Conservation (phyloP, 768 basidiomycete species). For the Dioszegia aurantiaca region DNA sequence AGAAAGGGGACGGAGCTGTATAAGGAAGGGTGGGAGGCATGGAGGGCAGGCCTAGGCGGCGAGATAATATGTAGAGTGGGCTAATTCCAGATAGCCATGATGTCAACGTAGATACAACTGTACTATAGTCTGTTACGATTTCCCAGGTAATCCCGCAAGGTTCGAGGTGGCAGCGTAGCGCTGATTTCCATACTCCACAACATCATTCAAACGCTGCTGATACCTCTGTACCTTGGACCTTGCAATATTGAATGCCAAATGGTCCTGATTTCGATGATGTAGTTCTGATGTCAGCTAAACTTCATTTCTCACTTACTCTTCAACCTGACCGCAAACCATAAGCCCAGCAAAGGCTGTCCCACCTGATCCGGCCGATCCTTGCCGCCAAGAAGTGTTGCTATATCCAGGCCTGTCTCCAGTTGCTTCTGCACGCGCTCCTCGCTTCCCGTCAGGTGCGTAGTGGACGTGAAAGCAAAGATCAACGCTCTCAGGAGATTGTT, state of each 20-base stretch:
- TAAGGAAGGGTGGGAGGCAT: slow-evolving; percentile 89
- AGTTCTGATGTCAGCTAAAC: background rate
- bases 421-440: slow-evolving; percentile 30
- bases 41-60: slow-evolving; percentile 71
- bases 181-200: slow-evolving; percentile 8
- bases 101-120: background rate
- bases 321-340: slow-evolving; percentile 35
- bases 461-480: slow-evolving; percentile 42
- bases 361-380: slow-evolving; percentile 38
- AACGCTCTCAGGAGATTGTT: slow-evolving; percentile 33
- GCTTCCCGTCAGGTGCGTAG: slow-evolving; percentile 32
- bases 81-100: slow-evolving; percentile 46
- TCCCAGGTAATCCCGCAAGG: background rate
- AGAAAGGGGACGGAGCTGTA: slow-evolving; percentile 54
- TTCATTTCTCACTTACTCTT: slow-evolving; percentile 23
- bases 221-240: slow-evolving; percentile 11
- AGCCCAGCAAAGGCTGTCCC: slow-evolving; percentile 33
- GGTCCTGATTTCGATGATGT: slow-evolving; percentile 8
- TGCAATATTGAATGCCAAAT: slow-evolving; percentile 6
- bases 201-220: slow-evolving; percentile 1
- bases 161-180: too few species aligned
- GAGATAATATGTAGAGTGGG: slow-evolving; percentile 83
- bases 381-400: slow-evolving; percentile 35
- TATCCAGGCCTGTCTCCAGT: slow-evolving; percentile 35
- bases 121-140: background rate